Base-by-base conservation (phyloP, 306 rosid species). In the Lagenaria siceraria region DNA sequence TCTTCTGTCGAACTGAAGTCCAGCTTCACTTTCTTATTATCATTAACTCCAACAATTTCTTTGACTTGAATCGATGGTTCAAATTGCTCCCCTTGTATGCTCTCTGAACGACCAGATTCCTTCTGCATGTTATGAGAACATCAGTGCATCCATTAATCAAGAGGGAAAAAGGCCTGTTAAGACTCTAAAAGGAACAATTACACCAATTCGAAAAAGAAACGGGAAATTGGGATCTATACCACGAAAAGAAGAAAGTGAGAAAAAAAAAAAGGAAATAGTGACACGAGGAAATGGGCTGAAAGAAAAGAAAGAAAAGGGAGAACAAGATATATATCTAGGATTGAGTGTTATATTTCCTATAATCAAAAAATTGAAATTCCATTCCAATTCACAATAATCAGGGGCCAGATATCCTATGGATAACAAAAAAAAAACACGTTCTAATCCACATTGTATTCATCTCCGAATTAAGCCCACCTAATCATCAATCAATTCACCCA, bases 81-180 rank as follows among this genome's bases (percentile, higher is more conserved):
- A 33, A 80, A 54, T 78, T 63, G 77, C 77, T 76, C 71, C 10
- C 49, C 79, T 59, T 19, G 82, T 74, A 71, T 74, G 81, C 63
- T 66, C 81, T 78, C 89, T 12, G 36, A 80, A 52, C 79, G 77
- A 69, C 81, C 33, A n/a, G 29, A 76, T 86, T 79, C 91, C 80
- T 77, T 83, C 96, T 89, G 92, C 89, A 85, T 54, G 83, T 58
- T 65, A 64, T 38, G 60, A 86, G 19, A 85, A 69, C 29, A 59
- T 77, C 77, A 73, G 59, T 48, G 15, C 59, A 71, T 48, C 36
- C 52, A 49, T 48, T 25, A 24, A 27, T 46, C 58, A 43, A 46
- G 58, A 46, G 36, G 38, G 42, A 29, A 17, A 46, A 73, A 68
- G 10, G 59, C 17, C 27, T 29, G 59, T 25, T 24, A 72, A 27